These are phyloP conservation scores for Phyllostachys edulis DNA, from an alignment of 176 grass and related monocot species.

Conservation along the genomic window DNA sequence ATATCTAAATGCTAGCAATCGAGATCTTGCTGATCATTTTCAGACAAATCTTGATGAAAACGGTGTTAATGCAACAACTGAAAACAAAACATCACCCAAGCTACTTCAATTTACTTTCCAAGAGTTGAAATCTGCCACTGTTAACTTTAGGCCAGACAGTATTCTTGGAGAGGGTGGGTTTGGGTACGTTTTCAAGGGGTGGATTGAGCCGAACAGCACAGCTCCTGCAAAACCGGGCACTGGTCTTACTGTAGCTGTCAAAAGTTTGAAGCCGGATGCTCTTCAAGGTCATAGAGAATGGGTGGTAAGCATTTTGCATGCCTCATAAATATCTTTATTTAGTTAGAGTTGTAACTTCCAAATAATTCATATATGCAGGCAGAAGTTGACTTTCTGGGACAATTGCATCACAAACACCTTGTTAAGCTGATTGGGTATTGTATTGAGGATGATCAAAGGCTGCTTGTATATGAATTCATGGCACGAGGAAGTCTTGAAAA, in stretches of 20 bases:
- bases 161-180: conserved; percentile 99
- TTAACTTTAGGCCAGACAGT: conserved; percentile 96
- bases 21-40: conserved; percentile 58
- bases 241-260: conserved; percentile 93
- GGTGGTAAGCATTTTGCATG: conserved; percentile 63
- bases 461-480: conserved; percentile 99
- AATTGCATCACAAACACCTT: conserved; percentile 95
- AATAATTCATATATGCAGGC: conserved; percentile 53
- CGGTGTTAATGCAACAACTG: conserved; percentile 39
- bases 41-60: conserved; percentile 57
- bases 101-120: conserved; percentile 94
- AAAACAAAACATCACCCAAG: conserved; percentile 59
- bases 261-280: conserved; percentile 92
- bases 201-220: conserved; percentile 87
- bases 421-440: conserved; percentile 99
- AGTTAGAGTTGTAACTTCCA: conserved; percentile 3
- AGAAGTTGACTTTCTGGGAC: conserved; percentile 93
- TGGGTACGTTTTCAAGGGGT: conserved; percentile 97
- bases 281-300: conserved; percentile 99
- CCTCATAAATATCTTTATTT: conserved; percentile 10
- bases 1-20: conserved; percentile 76
- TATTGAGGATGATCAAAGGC: conserved; percentile 91
- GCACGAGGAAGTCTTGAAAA: conserved; percentile 97
- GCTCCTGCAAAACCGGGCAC: conserved; percentile 90
- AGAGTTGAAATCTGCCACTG: conserved; percentile 91